A percentile compares a stretch with the other conserved stretches of the same genome.
These are phyloP conservation scores for Starmerella tilneyi DNA, from an alignment of 805 yeast genomes.

Conservation along the genomic window DNA sequence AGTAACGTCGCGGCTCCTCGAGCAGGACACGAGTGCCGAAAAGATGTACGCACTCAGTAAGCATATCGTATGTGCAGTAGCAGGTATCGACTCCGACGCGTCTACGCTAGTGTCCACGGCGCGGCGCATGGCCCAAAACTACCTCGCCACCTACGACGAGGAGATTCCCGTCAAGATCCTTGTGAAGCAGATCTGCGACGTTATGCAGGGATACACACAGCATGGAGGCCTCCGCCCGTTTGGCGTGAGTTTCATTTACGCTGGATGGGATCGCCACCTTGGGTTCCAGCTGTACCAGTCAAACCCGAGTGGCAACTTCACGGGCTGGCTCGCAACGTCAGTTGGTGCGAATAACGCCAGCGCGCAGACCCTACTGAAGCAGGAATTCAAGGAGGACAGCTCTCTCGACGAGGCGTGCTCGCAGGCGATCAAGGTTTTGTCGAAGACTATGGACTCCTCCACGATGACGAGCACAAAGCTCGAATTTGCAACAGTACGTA, in stretches of 20 bases:
- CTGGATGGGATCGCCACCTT: slow-evolving; percentile 84
- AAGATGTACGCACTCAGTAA: slow-evolving; percentile 80
- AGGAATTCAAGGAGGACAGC: slow-evolving; percentile 82
- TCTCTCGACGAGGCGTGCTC: slow-evolving; percentile 60
- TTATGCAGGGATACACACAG: slow-evolving; percentile 96
- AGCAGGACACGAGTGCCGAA: slow-evolving; percentile 88
- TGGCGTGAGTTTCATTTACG: slow-evolving; percentile 92
- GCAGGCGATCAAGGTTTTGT: slow-evolving; percentile 79
- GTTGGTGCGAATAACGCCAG: slow-evolving; percentile 95
- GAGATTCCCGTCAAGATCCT: slow-evolving; percentile 88
- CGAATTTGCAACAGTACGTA: slow-evolving; percentile 65
- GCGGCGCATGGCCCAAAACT: slow-evolving; percentile 72
- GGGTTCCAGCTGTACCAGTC: slow-evolving; percentile 89
- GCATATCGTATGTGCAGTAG: slow-evolving; percentile 71
- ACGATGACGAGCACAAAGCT: slow-evolving; percentile 77
- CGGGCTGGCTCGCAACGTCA: slow-evolving; percentile 97
- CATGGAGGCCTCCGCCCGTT: slow-evolving; percentile 98
- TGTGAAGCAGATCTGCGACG: slow-evolving; percentile 80
- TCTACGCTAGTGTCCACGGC: slow-evolving; percentile 79
- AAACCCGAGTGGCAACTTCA: slow-evolving; percentile 94
- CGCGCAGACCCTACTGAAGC: slow-evolving; percentile 90
- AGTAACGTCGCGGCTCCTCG: slow-evolving; percentile 82
- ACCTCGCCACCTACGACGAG: slow-evolving; percentile 78
- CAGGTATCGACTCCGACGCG: slow-evolving; percentile 97
- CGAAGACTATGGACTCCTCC: slow-evolving; percentile 88